Conservation (phyloP, 257 asterid species). For the Thymus mandschuricus region DNA sequence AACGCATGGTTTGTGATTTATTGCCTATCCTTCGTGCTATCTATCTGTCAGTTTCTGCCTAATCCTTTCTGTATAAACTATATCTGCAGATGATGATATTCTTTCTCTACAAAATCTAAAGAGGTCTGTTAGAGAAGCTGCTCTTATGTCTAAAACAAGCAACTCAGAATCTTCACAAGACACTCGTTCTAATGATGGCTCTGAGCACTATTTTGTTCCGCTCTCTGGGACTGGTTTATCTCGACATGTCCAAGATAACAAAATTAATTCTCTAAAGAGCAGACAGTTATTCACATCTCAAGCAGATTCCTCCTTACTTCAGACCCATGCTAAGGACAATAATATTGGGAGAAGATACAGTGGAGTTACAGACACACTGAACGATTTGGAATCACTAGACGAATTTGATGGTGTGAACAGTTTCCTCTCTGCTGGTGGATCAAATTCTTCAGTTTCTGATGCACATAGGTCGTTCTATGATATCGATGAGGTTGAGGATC, state of each 20-base stretch:
- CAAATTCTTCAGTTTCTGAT: constrained; percentile 76
- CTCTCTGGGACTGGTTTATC: constrained; percentile 73
- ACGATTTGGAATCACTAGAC: constrained; percentile 75
- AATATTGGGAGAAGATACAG: constrained; percentile 60
- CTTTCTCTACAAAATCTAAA: constrained; percentile 77
- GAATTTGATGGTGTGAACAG: constrained; percentile 72
- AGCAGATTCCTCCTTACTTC: constrained; percentile 63
- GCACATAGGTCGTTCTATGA: constrained; percentile 78
- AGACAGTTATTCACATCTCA: constrained; percentile 62
- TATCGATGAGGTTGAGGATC: constrained; percentile 74
- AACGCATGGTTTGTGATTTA: constrained; percentile 58
- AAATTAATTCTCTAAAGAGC: constrained; percentile 50
- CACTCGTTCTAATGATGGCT: constrained; percentile 82
- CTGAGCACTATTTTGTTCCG: constrained; percentile 90
- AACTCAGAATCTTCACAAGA: constrained; percentile 75
- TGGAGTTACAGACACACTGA: constrained; percentile 59
- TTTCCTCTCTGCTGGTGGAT: constrained; percentile 77
- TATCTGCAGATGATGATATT: constrained; percentile 70
- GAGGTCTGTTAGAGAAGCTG: constrained; percentile 97
- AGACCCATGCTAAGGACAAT: constrained; percentile 45
- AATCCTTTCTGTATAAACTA: constrained; percentile 1
- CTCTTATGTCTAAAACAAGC: constrained; percentile 62
- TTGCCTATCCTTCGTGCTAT: constrained; percentile 25
- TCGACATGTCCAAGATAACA: constrained; percentile 58
- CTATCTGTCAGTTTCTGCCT: constrained; percentile 28